These are phyloP conservation scores for Solanum chmielewskii DNA, from an alignment of 257 asterid species.

Conservation along the genomic window DNA sequence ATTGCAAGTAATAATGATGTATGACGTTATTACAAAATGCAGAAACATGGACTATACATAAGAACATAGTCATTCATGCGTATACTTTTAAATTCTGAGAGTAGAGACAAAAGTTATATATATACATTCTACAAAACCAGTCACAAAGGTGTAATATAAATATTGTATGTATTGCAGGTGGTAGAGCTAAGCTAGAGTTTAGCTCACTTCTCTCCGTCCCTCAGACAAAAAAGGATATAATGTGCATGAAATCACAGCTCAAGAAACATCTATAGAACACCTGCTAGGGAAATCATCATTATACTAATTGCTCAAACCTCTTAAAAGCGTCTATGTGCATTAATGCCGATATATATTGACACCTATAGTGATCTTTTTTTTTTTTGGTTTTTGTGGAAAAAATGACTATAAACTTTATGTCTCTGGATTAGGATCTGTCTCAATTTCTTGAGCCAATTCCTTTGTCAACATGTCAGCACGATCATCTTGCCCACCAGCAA, in stretches of 20 bases:
- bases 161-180: neutral
- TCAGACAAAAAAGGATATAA: neutral
- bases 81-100: neutral
- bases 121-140: slow-evolving; percentile 7
- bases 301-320: neutral
- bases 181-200: slow-evolving; percentile 2
- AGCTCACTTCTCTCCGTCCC: neutral
- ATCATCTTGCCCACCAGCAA: slow-evolving; percentile 90
- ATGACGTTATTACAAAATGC: neutral
- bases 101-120: neutral
- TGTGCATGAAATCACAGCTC: neutral
- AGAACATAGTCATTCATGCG: neutral
- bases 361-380: neutral
- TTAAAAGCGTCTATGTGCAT: neutral
- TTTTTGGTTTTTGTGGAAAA: neutral
- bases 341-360: neutral
- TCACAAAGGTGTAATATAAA: neutral
- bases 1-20: neutral
- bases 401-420: neutral
- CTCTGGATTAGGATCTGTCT: slow-evolving; percentile 31
- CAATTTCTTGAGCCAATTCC: slow-evolving; percentile 73
- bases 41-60: neutral
- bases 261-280: neutral
- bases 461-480: slow-evolving; percentile 69
- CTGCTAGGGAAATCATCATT: neutral